These are phyloP conservation scores for Teunomyces tritomae DNA, from an alignment of 805 yeast species.

Conservation along the genomic window DNA sequence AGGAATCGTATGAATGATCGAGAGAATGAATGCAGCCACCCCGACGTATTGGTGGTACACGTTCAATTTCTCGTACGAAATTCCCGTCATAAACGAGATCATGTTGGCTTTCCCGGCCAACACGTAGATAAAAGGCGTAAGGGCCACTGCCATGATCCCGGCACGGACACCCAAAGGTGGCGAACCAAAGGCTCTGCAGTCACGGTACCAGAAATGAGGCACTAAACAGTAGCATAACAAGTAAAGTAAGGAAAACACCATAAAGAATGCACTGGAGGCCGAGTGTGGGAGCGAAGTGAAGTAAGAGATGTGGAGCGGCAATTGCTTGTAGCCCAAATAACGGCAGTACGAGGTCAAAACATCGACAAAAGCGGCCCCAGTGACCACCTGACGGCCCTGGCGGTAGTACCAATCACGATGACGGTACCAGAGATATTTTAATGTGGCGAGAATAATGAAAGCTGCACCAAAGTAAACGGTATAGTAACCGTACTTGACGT, in stretches of 20 bases:
- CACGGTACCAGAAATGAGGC: constrained; percentile 52
- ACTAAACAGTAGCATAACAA: constrained; percentile 36
- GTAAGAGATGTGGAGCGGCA: constrained; percentile 21
- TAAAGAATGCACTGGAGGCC: constrained; percentile 38
- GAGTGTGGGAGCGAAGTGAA: constrained; percentile 32
- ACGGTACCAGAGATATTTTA: constrained; percentile 32
- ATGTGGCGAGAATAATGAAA: constrained; percentile 27
- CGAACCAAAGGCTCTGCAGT: constrained; percentile 53
- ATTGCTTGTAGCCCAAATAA: constrained; percentile 32
- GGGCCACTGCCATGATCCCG: constrained; percentile 49
- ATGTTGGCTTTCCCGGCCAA: constrained; percentile 54
- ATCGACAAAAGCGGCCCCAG: constrained; percentile 19
- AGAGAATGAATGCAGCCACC: constrained; percentile 39
- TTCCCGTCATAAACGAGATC: constrained; percentile 48
- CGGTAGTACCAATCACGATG: constrained; percentile 21
- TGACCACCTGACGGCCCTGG: constrained; percentile 6
- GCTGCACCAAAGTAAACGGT: constrained; percentile 42
- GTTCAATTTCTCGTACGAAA: constrained; percentile 55
- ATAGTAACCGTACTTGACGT: constrained; percentile 33
- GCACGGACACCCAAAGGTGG: constrained; percentile 58
- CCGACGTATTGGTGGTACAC: constrained; percentile 50
- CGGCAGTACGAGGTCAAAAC: constrained; percentile 33
- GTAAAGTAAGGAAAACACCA: constrained; percentile 32
- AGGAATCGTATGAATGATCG: constrained; percentile 51
- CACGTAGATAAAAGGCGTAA: constrained; percentile 49